These are phyloP conservation scores for Geotrichum klebahnii DNA, from an alignment of 1,139 yeast genomes.

Conservation along the genomic window DNA sequence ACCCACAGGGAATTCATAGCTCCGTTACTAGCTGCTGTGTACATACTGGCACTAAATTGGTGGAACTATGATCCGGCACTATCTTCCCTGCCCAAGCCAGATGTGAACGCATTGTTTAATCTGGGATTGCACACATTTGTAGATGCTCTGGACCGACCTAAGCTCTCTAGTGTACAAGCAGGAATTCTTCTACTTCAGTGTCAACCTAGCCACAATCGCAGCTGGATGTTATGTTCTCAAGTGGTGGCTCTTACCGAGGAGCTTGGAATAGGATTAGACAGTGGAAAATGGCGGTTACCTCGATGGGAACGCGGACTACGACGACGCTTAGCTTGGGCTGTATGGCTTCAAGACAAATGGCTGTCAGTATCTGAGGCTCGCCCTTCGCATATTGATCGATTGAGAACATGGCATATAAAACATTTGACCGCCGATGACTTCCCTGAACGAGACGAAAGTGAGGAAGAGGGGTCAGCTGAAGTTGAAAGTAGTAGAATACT, in stretches of 20 bases:
- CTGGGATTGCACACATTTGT: conserved; percentile 41
- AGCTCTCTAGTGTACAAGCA: conserved; percentile 46
- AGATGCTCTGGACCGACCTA: conserved; percentile 43
- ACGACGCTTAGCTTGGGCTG: conserved; percentile 88
- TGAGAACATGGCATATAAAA: conserved; percentile 30
- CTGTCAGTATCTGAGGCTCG: conserved; percentile 69
- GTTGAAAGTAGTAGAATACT: conserved; percentile 68
- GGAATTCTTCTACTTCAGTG: conserved; percentile 43
- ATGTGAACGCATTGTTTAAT: conserved; percentile 38
- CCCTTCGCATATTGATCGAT: conserved; percentile 57
- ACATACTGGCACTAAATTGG: conserved; percentile 45
- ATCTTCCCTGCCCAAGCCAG: conserved; percentile 37
- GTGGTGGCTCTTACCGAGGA: conserved; percentile 84
- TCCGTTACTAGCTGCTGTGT: conserved; percentile 45
- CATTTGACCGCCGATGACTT: conserved; percentile 36
- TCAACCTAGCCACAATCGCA: conserved; percentile 50
- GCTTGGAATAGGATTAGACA: conserved; percentile 77
- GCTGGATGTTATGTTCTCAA: conserved; percentile 84
- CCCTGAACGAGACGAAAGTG: conserved; percentile 44
- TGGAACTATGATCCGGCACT: conserved; percentile 40
- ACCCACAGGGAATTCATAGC: conserved; percentile 48
- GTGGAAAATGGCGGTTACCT: conserved; percentile 83
- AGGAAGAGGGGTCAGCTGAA: conserved; percentile 59
- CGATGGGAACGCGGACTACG: conserved; percentile 88
- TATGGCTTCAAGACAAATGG: conserved; percentile 87